Evolutionary conservation across 2,329 filamentous ascomycete species (phyloP), one percentile per base, ranked within the genome.

Genomic region (Venturia aucupariae): DNA sequence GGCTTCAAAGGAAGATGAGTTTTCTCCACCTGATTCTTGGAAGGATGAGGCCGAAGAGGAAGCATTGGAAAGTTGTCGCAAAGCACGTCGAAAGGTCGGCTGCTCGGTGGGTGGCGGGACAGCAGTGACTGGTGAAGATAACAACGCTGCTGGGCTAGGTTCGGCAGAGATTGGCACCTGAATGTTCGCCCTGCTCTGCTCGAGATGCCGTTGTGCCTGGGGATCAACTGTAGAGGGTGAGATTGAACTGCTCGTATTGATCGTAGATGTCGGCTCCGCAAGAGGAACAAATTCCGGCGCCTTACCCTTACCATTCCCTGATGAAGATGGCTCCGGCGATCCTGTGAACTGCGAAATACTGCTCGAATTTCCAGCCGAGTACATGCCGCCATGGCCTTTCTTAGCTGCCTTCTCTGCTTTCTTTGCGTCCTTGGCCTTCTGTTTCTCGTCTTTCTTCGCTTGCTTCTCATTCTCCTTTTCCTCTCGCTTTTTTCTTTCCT

Each of bases 401-500:
- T 87, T 90, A 30, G 86, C 83, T 10, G 82, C 83, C 71, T 87
- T 87, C 65, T 83, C 83, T 0, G 81, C 83, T 73, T 93, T 94
- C 69, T 90, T 90, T 51, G 75, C 75, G 54, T 79, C 79, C 68
- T 81, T 81, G 38, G 77, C 78, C 63, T 90, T 88, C 67, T 91
- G 90, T 75, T 96, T 96, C 66, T 91, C 89, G 64, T 85, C 85
- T 70, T 88, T 91, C 79, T 96, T 97, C 1, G 88, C 87, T 66
- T 93, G 89, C 72, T 96, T 97, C 32, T 82, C 83, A 0, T 84
- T 82, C 65, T 91, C 90, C 72, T 92, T 93, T 61, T 94, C 90
- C 60, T 89, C 87, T 71, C 90, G 94, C 59, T 84, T 88, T 69
- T 91, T 89, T n/a, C 93, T 84, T 51, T 97, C 93, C 71, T 97